Base-by-base conservation (phyloP, 2,329 filamentous ascomycete species). In the Fonsecaea pedrosoi region DNA sequence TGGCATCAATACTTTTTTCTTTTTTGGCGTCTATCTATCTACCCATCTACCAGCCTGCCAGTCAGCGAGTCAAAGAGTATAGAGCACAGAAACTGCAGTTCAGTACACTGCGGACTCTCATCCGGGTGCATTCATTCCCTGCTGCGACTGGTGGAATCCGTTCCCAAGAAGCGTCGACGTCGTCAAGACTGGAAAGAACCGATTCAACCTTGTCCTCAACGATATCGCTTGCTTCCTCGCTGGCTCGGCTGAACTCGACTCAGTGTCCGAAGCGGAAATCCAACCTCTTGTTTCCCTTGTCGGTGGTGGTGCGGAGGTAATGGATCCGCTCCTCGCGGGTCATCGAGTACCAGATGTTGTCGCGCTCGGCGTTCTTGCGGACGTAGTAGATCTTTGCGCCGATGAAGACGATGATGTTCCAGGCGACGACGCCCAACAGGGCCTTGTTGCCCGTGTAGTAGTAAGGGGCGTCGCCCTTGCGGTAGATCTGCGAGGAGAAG, bases 261-360 rank as follows among this genome's bases (percentile, higher is more conserved):
- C 78, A 85, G 69, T 84, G 82, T 10, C 75, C 81, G 67, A 87
- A 87, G 18, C 82, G 74, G 72, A 87, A 87, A 70, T 87, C 84
- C 62, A 86, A 74, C 72, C 86, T 81, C 75, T 86, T 83, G 65
- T 81, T 81, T 0, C 85, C 85, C 72, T 86, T 78, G 65, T 87
- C 84, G 3, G 76, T 82, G 0, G 83, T 85, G 34, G 81, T 84
- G 38, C 79, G 71, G 2, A 83, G 66, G 66, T 87, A 87, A 1
- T 81, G 74, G 34, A 80, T 77, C 73, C 82, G 79, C 74, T 86
- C 78, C 71, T 82, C 78, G 38, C 78, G 75, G 3, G 73, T 76
- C 80, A 82, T 81, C 4, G 72, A 73, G 62, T 80, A 73, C 80
- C 80, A 81, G 10, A 73, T 71, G 54, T 64, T 69, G 40, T 77